Percentiles rank a stretch among this genome's conserved stretches.
Evolutionary conservation across 2,329 filamentous ascomycete genomes (phyloP).

Genomic region (Botrytis sinoallii): DNA sequence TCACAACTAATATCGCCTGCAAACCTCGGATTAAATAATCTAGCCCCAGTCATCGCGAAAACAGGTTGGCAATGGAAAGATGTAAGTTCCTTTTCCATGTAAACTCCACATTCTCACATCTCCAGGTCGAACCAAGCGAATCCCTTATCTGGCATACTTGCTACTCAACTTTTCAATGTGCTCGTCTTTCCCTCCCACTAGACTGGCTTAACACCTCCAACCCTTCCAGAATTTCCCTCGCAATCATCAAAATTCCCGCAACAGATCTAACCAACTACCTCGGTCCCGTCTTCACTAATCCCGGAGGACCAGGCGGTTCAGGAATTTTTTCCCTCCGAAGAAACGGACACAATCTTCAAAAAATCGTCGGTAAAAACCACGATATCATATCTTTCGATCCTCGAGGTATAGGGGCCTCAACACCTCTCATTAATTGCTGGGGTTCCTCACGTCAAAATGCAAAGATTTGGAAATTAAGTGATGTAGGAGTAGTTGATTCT

Average conservation of each 20-base stretch:
- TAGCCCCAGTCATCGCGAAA: neutral
- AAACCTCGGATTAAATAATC: neutral
- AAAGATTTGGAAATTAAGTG: constrained; percentile 46
- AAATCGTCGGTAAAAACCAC: constrained; percentile 45
- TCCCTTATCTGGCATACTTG: constrained; percentile 31
- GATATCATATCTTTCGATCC: constrained; percentile 53
- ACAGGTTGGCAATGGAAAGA: neutral
- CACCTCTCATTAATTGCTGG: constrained; percentile 51
- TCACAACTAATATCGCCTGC: neutral
- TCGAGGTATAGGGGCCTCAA: constrained; percentile 47
- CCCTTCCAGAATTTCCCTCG: constrained; percentile 21
- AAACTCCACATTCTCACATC: neutral
- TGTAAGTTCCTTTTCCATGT: neutral
- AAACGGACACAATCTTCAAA: constrained; percentile 40
- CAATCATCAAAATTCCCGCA: constrained; percentile 27
- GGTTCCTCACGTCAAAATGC: constrained; percentile 40
- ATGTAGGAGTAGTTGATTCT: constrained; percentile 45
- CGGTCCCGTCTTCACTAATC: constrained; percentile 30
- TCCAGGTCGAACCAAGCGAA: neutral
- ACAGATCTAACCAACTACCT: constrained; percentile 26
- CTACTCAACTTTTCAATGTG: constrained; percentile 29
- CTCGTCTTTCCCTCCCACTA: constrained; percentile 31
- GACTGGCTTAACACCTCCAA: constrained; percentile 31
- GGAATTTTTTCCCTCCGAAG: constrained; percentile 35
- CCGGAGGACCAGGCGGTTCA: constrained; percentile 49